phyloP scores from a whole-genome alignment of 2,329 filamentous ascomycete genomes.

The Talaromyces sp. region DNA sequence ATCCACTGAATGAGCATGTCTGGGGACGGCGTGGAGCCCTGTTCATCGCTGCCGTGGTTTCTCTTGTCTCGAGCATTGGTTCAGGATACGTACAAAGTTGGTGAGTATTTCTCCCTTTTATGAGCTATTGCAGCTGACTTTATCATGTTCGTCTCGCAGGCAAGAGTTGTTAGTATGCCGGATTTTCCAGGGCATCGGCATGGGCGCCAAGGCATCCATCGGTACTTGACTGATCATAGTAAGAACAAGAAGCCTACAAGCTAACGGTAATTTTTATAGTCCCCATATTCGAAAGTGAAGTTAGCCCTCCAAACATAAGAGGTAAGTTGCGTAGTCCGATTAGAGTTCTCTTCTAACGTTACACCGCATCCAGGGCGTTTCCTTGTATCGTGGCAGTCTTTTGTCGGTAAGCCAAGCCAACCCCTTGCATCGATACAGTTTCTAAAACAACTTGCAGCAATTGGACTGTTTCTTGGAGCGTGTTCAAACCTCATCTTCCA shows the following conservation, averaged over 20 bases:
- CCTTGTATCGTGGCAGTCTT: constrained; percentile 15
- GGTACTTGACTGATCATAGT: neutral
- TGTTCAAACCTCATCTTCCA: constrained; percentile 14
- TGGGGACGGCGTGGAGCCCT: constrained; percentile 21
- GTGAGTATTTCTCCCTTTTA: constrained; percentile 6
- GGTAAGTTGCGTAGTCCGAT: constrained; percentile 6
- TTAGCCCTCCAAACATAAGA: constrained; percentile 13
- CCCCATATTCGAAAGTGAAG: constrained; percentile 27
- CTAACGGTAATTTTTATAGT: constrained; percentile 5
- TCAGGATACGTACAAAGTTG: constrained; percentile 21
- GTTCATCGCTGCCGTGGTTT: constrained; percentile 23
- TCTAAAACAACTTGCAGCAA: neutral
- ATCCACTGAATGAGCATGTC: constrained; percentile 27
- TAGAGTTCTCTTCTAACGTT: constrained; percentile 6
- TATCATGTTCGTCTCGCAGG: neutral
- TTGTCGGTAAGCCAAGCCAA: constrained; percentile 10
- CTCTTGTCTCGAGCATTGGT: constrained; percentile 23
- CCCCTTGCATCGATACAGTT: neutral
- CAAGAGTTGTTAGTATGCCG: constrained; percentile 22
- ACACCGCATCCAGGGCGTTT: constrained; percentile 12
- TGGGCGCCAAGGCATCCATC: constrained; percentile 27
- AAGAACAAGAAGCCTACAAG: neutral
- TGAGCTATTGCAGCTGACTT: neutral
- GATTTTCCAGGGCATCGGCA: constrained; percentile 26
- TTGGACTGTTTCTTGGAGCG: constrained; percentile 13